Evolutionary conservation across 2,329 filamentous ascomycete genomes (phyloP).

Genomic region (Stagonosporopsis chrysanthemi): DNA sequence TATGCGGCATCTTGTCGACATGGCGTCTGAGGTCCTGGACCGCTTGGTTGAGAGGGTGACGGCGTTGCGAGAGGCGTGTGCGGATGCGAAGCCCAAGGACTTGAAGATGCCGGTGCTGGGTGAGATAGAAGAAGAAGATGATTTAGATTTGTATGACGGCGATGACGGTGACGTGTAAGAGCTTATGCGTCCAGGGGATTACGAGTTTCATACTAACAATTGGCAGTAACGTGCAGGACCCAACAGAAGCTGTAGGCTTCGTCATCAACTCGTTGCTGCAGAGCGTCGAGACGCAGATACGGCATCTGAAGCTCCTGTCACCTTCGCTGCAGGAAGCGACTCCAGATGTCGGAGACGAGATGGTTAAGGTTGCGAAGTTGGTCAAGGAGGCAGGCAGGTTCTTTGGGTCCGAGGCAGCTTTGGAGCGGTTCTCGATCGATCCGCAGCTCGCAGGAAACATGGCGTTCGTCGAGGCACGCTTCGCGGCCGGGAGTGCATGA

Average conservation of each 20-base stretch:
- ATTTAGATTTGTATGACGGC: conserved; percentile 13
- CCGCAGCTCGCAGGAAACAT: conserved; percentile 26
- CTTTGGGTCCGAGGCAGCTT: conserved; percentile 33
- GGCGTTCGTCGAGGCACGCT: conserved; percentile 30
- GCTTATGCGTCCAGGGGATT: no score
- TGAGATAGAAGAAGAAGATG: conserved; percentile 19
- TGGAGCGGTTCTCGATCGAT: conserved; percentile 26
- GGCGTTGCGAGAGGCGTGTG: conserved; percentile 25
- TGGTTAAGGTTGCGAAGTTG: conserved; percentile 24
- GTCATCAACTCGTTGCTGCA: conserved; percentile 32
- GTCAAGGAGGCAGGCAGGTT: conserved; percentile 28
- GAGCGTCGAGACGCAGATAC: conserved; percentile 34
- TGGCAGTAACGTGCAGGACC: conserved; percentile 18
- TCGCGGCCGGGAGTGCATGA: not conserved
- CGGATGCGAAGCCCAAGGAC: conserved; percentile 30
- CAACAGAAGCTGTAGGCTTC: conserved; percentile 30
- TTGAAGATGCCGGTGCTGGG: conserved; percentile 26
- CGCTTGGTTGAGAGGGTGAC: conserved; percentile 22
- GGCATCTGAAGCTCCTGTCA: conserved; percentile 32
- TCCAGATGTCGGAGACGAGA: conserved; percentile 28
- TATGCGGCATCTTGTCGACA: conserved; percentile 25
- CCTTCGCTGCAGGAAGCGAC: conserved; percentile 37
- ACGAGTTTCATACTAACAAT: conserved; percentile 5
- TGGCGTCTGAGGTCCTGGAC: conserved; percentile 23
- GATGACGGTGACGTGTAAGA: conserved; percentile 15